Base-by-base conservation (phyloP, 2,329 filamentous ascomycete genomes). In the Corynespora cassiicola region DNA sequence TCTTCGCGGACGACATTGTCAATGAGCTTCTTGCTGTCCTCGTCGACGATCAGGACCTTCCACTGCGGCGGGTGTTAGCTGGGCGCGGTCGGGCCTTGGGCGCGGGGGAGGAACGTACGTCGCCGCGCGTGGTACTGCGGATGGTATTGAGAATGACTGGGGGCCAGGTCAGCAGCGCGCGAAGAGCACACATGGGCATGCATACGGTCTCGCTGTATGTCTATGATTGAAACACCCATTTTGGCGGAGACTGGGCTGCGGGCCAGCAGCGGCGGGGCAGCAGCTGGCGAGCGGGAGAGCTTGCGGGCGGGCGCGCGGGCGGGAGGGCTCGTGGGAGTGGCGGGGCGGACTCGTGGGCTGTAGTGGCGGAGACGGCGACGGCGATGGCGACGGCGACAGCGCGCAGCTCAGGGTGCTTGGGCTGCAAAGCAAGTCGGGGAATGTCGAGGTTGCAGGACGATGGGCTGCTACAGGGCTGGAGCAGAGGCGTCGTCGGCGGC, bases 41-140 rank as follows among this genome's bases (percentile, higher is more conserved):
- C 85, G 72, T 99, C 94, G 59, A 96, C 77, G 36, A 99, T 86
- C 55, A 99, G 76, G 54, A 96, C 88, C 81, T 97, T 99, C 94
- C 94, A 99, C 90, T 96, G 56, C 17, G 37, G 45, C 44, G 49
- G 36, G 47, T 42, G 42, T 62, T 57, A 66, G 60, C 61, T 63
- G 47, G 28, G 52, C 21, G 42, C 23, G 29, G 20, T 19, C 32
- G 38, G 10, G 27, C 36, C 24, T 39, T 6, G 26, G 35, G 27
- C 22, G 10, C 11, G 29, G 64, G 24, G 31, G 33, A 29, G 21
- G 7, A 36, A 62, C 82, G 69, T 78, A 94, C 88, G 69, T 96
- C 89, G 73, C 86, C 86, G 68, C 81, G 82, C 42, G 87, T 92
- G 50, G 91, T 88, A 64, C 82, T 78, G 63, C 85, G 86, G 61